Evolutionary conservation across 176 grass and related monocot species (phyloP), one percentile per base, ranked within the genome.

Genomic region (Phoenix dactylifera): DNA sequence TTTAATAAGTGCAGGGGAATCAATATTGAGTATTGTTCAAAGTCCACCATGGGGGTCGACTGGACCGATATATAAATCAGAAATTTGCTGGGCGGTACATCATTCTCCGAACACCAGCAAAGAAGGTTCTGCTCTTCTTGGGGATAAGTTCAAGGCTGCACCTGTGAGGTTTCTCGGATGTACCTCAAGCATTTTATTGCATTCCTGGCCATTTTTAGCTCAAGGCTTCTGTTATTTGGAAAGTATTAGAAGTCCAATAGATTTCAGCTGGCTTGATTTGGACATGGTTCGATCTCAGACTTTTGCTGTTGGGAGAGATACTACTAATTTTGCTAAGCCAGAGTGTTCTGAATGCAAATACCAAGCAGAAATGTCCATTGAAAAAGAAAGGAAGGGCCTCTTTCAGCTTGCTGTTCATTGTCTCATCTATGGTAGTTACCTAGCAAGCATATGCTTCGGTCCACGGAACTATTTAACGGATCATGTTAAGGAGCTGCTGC

Each of bases 401-500:
- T 70, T 74, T 64, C 83, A 66, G 12, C 65, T 96, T 63, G 87
- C 72, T 80, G n/a, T 80, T 75, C 85, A 85, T 71, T 90, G 68
- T 58, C 64, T 88, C 39, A 66, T 49, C 28, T 87, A 88, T 64
- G 58, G 78, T 58, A 85, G 73, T 65, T 88, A 96, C 75, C 76
- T 96, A 63, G 76, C 75, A 39, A 75, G n/a, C 53, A 76, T 88
- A 82, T 90, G 83, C 66, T 85, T 88, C 73, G 77, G 81, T 50
- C 69, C 83, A 63, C 53, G 77, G 17, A 72, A 75, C 67, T 74
- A 44, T 44, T 44, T 44, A 9, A 12, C 10, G 6, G 35, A 44
- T 9, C 35, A 44, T 44, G 35, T 2, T 44, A 44, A 44, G 10
- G 10, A 44, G 35, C 35, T 44, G 10, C 35, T 44, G 35, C 10